Evolutionary conservation across 2,329 filamentous ascomycete species (phyloP).

Genomic region (Trichoderma sp.): DNA sequence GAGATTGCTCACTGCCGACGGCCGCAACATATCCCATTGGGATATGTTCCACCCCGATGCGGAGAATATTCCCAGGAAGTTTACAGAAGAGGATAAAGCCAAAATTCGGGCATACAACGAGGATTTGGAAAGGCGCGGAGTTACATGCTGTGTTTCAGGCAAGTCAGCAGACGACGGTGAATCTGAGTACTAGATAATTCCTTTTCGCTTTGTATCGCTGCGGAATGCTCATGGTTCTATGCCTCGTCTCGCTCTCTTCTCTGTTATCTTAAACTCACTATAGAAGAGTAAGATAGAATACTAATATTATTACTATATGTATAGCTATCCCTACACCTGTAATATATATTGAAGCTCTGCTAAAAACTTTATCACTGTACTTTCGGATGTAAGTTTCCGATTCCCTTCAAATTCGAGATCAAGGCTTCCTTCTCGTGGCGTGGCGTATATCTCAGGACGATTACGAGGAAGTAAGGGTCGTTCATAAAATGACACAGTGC

Average conservation of each 20-base stretch:
- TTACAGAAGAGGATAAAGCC: neutral
- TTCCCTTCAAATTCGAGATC: conserved; percentile 17
- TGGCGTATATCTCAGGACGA: conserved; percentile 14
- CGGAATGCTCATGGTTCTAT: too few relatives aligned
- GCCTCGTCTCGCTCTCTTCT: too few relatives aligned
- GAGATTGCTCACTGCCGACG: neutral
- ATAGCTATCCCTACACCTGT: neutral
- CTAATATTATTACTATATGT: too few relatives aligned
- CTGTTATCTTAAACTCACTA: too few relatives aligned
- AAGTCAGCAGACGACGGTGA: neutral
- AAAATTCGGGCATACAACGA: neutral
- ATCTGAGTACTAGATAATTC: too few relatives aligned
- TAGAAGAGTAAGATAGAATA: too few relatives aligned
- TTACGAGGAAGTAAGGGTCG: neutral
- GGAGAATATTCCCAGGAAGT: neutral
- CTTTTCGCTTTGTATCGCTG: too few relatives aligned
- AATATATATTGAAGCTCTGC: neutral
- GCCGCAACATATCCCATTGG: neutral
- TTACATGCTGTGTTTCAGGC: neutral
- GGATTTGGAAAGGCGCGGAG: neutral
- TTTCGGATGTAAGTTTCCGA: neutral
- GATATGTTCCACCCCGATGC: neutral
- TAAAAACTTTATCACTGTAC: neutral
- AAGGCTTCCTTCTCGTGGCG: neutral
- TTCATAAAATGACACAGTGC: conserved; percentile 1